A percentile compares a stretch with the other conserved stretches of the same genome.
phyloP scores from a whole-genome alignment of 164 flowering plant genomes.

The Aristolochia fimbriata region DNA sequence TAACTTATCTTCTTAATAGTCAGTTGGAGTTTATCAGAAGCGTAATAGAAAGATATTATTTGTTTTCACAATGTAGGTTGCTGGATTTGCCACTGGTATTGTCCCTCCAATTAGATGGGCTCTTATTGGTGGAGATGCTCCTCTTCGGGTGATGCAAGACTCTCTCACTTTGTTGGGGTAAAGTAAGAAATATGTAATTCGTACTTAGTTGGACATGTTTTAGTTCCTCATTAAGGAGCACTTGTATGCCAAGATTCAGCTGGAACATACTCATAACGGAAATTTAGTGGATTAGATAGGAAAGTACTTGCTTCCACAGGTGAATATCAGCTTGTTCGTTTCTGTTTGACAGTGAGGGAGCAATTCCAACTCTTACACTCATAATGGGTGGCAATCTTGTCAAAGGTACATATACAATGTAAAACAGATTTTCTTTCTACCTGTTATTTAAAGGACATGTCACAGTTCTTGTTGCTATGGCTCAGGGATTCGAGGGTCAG shows the following conservation, averaged over 20 bases:
- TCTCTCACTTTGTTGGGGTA: conserved; percentile 55
- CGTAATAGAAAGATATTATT: conserved; percentile 2
- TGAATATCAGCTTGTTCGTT: conserved; percentile 2
- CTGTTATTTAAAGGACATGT: neutral
- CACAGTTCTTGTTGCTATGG: neutral
- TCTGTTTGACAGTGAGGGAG: conserved; percentile 46
- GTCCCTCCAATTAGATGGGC: conserved; percentile 34
- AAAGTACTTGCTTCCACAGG: neutral
- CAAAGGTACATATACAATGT: conserved; percentile 30
- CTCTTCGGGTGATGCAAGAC: conserved; percentile 57
- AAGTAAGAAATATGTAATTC: neutral
- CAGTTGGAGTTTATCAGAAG: neutral
- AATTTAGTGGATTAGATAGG: too few relatives aligned
- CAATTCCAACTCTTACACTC: conserved; percentile 55
- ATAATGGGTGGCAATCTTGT: conserved; percentile 66
- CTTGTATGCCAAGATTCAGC: too few relatives aligned
- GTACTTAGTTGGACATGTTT: neutral
- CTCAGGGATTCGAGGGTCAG: conserved; percentile 43
- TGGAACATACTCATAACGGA: neutral
- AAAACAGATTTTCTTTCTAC: neutral
- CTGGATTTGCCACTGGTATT: conserved; percentile 50
- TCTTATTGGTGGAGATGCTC: conserved; percentile 54
- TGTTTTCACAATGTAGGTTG: conserved; percentile 28
- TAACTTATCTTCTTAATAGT: neutral
- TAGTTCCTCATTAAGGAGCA: neutral